A percentile compares a stretch with the other conserved stretches of the same genome.
Evolutionary conservation across 73 alveolate genomes (phyloP).

Genomic region (Tetrahymena elliotti): DNA sequence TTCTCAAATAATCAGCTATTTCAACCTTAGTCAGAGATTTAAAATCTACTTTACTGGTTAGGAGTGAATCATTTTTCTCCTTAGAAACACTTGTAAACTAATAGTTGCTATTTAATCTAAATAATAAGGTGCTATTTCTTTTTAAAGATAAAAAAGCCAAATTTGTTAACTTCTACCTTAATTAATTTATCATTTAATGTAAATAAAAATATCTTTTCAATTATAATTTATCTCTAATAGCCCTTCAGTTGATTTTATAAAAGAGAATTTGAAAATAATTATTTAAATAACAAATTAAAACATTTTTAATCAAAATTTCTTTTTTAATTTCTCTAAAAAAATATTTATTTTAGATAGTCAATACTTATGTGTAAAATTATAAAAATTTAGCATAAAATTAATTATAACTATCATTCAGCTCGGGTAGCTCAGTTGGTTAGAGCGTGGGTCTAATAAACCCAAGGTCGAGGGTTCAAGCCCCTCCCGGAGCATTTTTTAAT

Average conservation of each 20-base stretch:
- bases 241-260: not conserved
- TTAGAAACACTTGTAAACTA: not conserved
- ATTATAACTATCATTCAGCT: not conserved
- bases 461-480: slow-evolving; percentile 3
- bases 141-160: not conserved
- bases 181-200: not conserved
- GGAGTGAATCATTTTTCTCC: not conserved
- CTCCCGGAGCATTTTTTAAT: not conserved
- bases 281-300: too few relatives aligned
- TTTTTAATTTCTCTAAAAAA: too few relatives aligned
- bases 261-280: too few relatives aligned
- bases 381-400: not conserved
- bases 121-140: not conserved
- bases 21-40: not conserved
- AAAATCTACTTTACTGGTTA: not conserved
- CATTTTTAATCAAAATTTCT: not conserved
- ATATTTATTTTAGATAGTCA: too few relatives aligned
- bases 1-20: not conserved
- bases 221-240: not conserved
- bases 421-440: slow-evolving; percentile 4
- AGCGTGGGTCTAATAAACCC: slow-evolving; percentile 3
- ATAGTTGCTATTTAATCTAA: not conserved
- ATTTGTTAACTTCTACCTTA: not conserved
- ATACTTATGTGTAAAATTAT: not conserved
- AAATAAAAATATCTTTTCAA: not conserved